Base-by-base conservation (phyloP, 257 asterid species). In the Solanum habrochaites region DNA sequence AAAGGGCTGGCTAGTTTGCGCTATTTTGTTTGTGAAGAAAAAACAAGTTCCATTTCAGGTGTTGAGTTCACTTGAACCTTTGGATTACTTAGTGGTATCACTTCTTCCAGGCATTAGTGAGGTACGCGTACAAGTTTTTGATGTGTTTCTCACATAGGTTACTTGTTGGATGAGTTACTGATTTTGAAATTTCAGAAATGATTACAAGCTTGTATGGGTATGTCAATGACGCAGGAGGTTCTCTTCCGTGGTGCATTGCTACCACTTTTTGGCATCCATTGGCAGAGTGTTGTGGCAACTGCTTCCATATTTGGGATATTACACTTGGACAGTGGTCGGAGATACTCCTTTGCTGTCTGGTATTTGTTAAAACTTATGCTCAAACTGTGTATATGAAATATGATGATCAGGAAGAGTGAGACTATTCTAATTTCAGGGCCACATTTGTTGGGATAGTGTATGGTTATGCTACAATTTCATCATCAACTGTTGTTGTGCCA, bases 271-370 rank as follows among this genome's bases (percentile, higher is more conserved):
- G 99, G 98, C 40, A 78, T 83, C 83, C 91, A 90, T 52, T 91
- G 90, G 94, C 39, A 82, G 66, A 93, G 95, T 85, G 92, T 91
- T 74, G 40, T 91, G 29, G 92, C 90, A 5, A 95, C 93, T 91
- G 98, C 95, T 43, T 93, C 94, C 8, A 87, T 97, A 67, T 97
- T 97, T 82, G 98, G 99, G 88, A 86, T 92, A 43, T 87, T 97
- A 42, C 99, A 97, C 90, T 78, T 95, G 69, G 98, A 98, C 83
- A 93, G 92, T 89, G 99, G 99, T 83, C 98, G 99, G 35, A 97
- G 93, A 43, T 93, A 92, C 89, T 95, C 98, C 77, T 97, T 97
- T 37, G 95, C 99, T 62, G 82, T 93, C 85, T 95, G 99, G 99
- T 95, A 95, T 21, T 31, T 86, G 12, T 37, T 5, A 21, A 40